Base-by-base conservation (phyloP, 2,329 filamentous ascomycete species). In the Hortaea sp. region DNA sequence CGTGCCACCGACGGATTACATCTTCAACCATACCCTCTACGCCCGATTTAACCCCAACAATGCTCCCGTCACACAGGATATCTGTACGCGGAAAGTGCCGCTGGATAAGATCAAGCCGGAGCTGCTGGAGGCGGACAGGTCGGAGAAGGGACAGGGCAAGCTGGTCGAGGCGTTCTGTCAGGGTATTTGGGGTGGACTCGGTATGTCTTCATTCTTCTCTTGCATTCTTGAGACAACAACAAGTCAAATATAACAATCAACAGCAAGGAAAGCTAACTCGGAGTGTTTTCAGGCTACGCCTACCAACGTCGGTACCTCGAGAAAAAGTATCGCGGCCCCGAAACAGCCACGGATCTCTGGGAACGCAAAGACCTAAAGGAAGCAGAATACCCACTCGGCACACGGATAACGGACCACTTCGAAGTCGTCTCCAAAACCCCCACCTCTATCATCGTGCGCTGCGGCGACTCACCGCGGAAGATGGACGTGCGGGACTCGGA, bases 351-450 rank as follows among this genome's bases (percentile, higher is more conserved):
- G 41, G 78, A 85, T 52, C 73, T 85, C 1, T 86, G 82, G 80
- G 71, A 73, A 2, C 66, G 62, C 3, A 63, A 72, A 7, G 71
- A 81, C 43, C 72, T 86, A 1, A 61, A 70, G 5, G 55, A 64
- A n/a, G 78, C 70, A 47, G 70, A 54, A 7, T 86, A 85, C 59
- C 74, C 79, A 13, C 69, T 74, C 35, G 82, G 82, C 31, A 83
- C 82, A 1, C 60, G 70, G 37, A 75, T 86, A 47, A 83, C 78
- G 3, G 81, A 86, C 59, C 82, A 86, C 63, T 86, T 86, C 58
- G 79, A 85, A 61, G 81, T 86, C 0, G 67, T 86, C 1, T 76
- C 80, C 44, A 82, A 82, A 65, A 80, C 76, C 0, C 67, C 75
- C 0, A 72, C 71, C 5, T 68, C 72, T 7, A 81, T 85, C 49